phyloP scores from a whole-genome alignment of 148 eudicot genomes.

The Spergularia bocconei region DNA sequence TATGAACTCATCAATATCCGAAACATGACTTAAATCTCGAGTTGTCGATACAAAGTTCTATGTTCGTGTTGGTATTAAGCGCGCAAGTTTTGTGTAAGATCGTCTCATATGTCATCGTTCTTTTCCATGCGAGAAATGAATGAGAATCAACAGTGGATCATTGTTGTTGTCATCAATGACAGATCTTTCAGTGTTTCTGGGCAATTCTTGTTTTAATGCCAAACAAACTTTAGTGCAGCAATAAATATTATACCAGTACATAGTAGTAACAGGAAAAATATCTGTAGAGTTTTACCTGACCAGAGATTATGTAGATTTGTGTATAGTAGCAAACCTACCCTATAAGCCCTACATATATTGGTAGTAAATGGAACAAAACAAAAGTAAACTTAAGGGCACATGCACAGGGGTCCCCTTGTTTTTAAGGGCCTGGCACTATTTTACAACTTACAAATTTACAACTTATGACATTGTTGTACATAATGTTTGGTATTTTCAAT shows the following conservation, averaged over 20 bases:
- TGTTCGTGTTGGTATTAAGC: too few relatives aligned
- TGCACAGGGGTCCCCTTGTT: slow-evolving; percentile 9
- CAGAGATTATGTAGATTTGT: neutral
- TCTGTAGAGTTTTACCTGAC: neutral
- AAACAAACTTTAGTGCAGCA: slow-evolving; percentile 15
- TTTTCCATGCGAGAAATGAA: neutral
- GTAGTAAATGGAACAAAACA: neutral
- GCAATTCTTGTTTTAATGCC: slow-evolving; percentile 1
- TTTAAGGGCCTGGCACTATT: slow-evolving; percentile 6
- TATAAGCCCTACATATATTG: neutral
- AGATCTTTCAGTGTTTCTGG: neutral
- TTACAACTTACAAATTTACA: neutral
- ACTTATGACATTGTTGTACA: slow-evolving; percentile 4
- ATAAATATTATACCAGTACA: neutral
- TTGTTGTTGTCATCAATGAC: neutral
- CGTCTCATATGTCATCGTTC: too few relatives aligned
- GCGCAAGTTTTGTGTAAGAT: neutral
- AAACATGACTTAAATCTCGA: neutral
- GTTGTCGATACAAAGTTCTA: too few relatives aligned
- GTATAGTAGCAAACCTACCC: slow-evolving; percentile 4
- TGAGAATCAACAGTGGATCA: neutral
- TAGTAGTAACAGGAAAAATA: neutral
- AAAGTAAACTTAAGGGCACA: slow-evolving; percentile 1
- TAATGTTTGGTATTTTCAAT: neutral
- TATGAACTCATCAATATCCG: neutral